phyloP scores from a whole-genome alignment of 148 eudicot species.

The Nepenthes mirabilis region DNA sequence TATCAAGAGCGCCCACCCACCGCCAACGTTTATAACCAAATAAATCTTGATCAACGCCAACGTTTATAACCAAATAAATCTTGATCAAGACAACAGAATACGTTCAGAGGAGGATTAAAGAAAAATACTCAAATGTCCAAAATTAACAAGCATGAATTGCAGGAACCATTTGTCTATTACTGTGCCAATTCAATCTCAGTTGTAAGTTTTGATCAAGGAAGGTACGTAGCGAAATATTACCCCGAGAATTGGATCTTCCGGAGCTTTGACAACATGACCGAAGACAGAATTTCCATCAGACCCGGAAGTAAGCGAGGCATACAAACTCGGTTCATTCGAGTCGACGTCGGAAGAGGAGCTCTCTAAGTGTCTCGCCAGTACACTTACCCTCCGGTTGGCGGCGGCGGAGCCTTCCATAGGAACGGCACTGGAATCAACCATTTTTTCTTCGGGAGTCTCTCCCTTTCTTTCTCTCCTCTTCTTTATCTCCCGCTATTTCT shows the following conservation, averaged over 20 bases:
- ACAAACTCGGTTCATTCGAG: constrained; percentile 14
- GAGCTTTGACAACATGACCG: constrained; percentile 58
- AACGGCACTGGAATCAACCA: too few relatives aligned
- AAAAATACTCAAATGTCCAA: too few relatives aligned
- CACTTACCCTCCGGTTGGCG: constrained; percentile 47
- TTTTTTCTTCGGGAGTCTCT: too few relatives aligned
- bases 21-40: too few relatives aligned
- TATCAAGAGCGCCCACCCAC: too few relatives aligned
- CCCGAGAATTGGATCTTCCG: constrained; percentile 98
- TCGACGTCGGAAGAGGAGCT: constrained; percentile 7
- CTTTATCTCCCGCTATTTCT: too few relatives aligned
- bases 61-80: too few relatives aligned
- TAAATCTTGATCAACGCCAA: too few relatives aligned
- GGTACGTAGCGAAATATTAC: constrained; percentile 13
- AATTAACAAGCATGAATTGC: too few relatives aligned
- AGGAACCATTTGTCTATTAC: background rate
- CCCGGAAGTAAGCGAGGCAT: constrained; percentile 40
- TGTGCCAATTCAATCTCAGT: background rate
- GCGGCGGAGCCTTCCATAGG: constrained; percentile 5
- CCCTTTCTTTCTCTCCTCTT: too few relatives aligned
- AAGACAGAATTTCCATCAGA: constrained; percentile 41
- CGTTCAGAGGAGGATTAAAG: too few relatives aligned
- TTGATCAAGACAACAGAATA: too few relatives aligned
- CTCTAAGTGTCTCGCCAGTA: constrained; percentile 46
- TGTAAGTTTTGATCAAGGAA: background rate